Base-by-base conservation (phyloP, 2,329 filamentous ascomycete genomes). In the Cytospora leucostoma region DNA sequence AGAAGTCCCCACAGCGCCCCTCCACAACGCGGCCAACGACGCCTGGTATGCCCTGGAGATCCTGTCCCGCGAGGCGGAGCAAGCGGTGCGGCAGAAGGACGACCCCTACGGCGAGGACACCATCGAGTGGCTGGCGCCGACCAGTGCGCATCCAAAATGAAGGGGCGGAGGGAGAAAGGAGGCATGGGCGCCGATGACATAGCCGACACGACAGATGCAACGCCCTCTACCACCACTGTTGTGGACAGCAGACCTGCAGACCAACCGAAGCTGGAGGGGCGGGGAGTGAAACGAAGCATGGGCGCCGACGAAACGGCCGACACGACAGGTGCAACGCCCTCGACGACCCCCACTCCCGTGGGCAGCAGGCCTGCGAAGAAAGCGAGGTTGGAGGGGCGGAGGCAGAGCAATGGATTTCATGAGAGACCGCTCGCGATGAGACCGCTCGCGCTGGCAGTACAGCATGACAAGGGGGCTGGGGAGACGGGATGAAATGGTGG, bases 21-120 rank as follows among this genome's bases (percentile, higher is more conserved):
- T 56, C 12, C 37, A 56, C 37, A 56, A 56, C 19, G 54, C 54
- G 13, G 54, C 21, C 11, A 56, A 56, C 32, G 21, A 56, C 13
- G 55, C 40, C 6, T 35, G 55, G 32, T 35, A 47, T 49, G 8
- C 27, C 34, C 32, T 49, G 10, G 55, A 57, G 17, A 21, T 57
- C 55, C 55, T 40, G 27, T 57, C 49, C 34, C 55, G 38, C n/a
- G 21, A 49, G 17, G 55, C 55, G 13, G 38, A 57, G 15, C 38
- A 57, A 33, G 38, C 38, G 8, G 4, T 19, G 37, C n/a, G 47
- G 17, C 55, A 57, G n/a, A 3, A 19, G 27, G 19, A 7, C 17
- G 15, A 49, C 19, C 17, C 27, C 19, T 8, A 35, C 19, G 38
- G 38, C 33, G 10, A 57, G 7, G 55, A 35, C 17, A 35, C 55